A percentile compares a stretch with the other conserved stretches of the same genome.
phyloP scores from a whole-genome alignment of 2,329 filamentous ascomycete genomes.

The Magnaporthiopsis incrustans region DNA sequence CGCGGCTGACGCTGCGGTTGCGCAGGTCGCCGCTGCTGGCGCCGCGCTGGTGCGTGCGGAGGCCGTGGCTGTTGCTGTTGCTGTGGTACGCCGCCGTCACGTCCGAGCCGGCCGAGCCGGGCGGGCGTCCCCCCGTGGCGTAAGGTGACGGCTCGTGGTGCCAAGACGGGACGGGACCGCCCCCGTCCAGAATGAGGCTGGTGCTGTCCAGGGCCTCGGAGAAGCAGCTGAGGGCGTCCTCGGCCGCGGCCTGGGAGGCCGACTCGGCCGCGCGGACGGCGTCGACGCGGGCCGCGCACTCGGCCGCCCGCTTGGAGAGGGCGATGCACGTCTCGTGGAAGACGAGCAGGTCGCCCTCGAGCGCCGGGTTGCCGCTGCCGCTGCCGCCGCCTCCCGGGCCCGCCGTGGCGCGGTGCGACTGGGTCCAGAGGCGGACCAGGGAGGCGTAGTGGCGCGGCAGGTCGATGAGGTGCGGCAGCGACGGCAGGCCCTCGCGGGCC shows the following conservation, averaged over 20 bases:
- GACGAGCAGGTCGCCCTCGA: conserved; percentile 43
- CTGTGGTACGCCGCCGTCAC: conserved; percentile 14
- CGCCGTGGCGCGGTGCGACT: conserved; percentile 30
- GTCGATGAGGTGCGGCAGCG: conserved; percentile 87
- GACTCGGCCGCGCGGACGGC: conserved; percentile 31
- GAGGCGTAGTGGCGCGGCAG: conserved; percentile 77
- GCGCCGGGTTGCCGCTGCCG: conserved; percentile 14
- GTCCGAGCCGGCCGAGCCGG: conserved; percentile 47
- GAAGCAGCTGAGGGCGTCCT: conserved; percentile 25
- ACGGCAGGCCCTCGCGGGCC: conserved; percentile 86
- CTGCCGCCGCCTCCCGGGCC: not conserved
- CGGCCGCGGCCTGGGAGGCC: conserved; percentile 21
- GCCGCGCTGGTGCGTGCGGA: conserved; percentile 1
- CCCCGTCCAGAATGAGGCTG: conserved; percentile 22
- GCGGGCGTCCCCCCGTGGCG: conserved; percentile 23
- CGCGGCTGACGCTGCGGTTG: conserved; percentile 15
- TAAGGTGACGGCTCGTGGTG: conserved; percentile 9
- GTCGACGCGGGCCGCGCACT: conserved; percentile 43
- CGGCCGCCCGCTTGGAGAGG: conserved; percentile 42
- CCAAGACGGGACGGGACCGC: not conserved
- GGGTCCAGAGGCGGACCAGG: conserved; percentile 73
- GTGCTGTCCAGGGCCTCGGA: conserved; percentile 41
- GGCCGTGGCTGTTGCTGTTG: conserved; percentile 10
- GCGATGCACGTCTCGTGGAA: conserved; percentile 44
- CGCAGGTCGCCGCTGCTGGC: conserved; percentile 11